Evolutionary conservation across 768 basidiomycete species (phyloP).

Genomic region (Suillus subalutaceus): DNA sequence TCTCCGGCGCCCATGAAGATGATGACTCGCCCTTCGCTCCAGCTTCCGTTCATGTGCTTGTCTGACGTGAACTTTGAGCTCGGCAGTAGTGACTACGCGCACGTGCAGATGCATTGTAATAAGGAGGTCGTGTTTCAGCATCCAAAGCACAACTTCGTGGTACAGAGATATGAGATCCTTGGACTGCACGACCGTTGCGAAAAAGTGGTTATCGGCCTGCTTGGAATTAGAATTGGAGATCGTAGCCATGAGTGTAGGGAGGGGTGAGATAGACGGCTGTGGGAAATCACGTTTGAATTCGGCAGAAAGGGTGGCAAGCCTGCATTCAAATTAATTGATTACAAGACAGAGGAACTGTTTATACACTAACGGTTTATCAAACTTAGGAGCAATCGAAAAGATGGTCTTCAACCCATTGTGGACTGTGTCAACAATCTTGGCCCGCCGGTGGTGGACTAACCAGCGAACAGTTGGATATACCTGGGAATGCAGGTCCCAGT

Average conservation of each 20-base stretch:
- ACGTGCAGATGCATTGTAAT: constrained; percentile 85
- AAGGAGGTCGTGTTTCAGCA: constrained; percentile 85
- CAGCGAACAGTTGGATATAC: constrained; percentile 91
- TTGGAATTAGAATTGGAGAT: constrained; percentile 72
- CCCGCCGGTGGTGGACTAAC: constrained; percentile 88
- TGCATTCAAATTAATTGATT: constrained; percentile 13
- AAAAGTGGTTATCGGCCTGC: constrained; percentile 73
- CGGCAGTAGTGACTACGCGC: constrained; percentile 76
- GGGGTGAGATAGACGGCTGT: constrained; percentile 61
- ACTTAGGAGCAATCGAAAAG: constrained; percentile 72
- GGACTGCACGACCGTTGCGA: constrained; percentile 71
- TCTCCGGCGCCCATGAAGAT: constrained; percentile 24
- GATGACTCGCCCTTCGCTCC: constrained; percentile 29
- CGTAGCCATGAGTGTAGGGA: constrained; percentile 72
- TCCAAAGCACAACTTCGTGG: constrained; percentile 86
- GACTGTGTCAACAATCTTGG: constrained; percentile 86
- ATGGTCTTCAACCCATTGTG: constrained; percentile 79
- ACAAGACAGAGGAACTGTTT: constrained; percentile 6
- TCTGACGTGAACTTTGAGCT: constrained; percentile 74
- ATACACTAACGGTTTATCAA: constrained; percentile 58
- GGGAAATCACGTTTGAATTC: constrained; percentile 69
- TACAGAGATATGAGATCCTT: constrained; percentile 72
- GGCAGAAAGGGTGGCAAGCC: constrained; percentile 45
- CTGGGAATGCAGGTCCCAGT: constrained; percentile 83
- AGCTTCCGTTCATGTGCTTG: constrained; percentile 40